Conservation (phyloP, 1,139 yeast species). For the Suhomyces atakaporum region DNA sequence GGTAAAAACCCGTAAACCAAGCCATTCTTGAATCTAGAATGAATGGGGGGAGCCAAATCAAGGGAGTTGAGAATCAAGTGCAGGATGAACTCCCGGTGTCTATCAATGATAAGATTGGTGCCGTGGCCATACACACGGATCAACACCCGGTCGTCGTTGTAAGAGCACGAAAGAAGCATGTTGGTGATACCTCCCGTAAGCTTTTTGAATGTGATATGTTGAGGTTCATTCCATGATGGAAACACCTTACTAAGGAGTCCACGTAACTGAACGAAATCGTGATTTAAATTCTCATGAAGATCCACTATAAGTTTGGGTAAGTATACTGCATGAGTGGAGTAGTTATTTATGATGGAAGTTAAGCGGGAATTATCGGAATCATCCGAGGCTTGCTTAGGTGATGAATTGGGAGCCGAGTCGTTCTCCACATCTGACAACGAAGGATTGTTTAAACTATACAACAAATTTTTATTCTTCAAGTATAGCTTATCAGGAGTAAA, state of each 20-base stretch:
- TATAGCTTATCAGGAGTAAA: constrained; percentile 28
- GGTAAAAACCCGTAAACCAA: constrained; percentile 69
- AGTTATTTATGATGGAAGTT: constrained; percentile 27
- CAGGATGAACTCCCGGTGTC: constrained; percentile 75
- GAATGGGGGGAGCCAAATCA: constrained; percentile 67
- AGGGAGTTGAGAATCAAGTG: constrained; percentile 64
- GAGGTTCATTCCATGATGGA: constrained; percentile 32
- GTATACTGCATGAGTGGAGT: constrained; percentile 40
- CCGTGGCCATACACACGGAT: constrained; percentile 79
- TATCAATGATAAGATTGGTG: constrained; percentile 69
- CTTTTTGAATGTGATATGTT: constrained; percentile 32
- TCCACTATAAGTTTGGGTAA: constrained; percentile 41
- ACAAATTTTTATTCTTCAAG: constrained; percentile 38
- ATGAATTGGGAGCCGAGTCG: constrained; percentile 18
- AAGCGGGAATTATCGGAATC: constrained; percentile 8
- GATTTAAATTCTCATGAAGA: constrained; percentile 32
- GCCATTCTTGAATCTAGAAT: constrained; percentile 72
- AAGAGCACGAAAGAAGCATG: constrained; percentile 59
- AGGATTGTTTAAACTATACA: constrained; percentile 48
- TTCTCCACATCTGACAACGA: constrained; percentile 43
- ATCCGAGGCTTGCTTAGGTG: neutral
- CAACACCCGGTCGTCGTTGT: constrained; percentile 42
- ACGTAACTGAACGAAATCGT: constrained; percentile 35
- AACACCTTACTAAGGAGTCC: constrained; percentile 37
- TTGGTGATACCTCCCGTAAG: constrained; percentile 84